These are phyloP conservation scores for Brassica nigra DNA, from an alignment of 345 rosid species.

Conservation along the genomic window DNA sequence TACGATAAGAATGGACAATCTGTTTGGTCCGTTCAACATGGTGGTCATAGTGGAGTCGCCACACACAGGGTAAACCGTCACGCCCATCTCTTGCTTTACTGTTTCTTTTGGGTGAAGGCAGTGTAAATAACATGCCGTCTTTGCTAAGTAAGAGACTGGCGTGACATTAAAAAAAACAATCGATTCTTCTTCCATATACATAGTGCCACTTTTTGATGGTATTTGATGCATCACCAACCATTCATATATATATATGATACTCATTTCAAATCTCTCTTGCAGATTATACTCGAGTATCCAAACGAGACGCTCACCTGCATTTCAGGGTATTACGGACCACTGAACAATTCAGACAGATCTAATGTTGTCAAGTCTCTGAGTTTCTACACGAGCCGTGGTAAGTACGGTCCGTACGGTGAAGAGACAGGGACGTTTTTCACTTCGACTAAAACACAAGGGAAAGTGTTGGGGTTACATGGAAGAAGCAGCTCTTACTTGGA, in stretches of 20 bases:
- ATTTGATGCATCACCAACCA: conserved; percentile 16
- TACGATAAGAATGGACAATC: conserved; percentile 90
- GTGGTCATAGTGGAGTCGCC: conserved; percentile 67
- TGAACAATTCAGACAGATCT: conserved; percentile 48
- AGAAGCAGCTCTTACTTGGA: conserved; percentile 70
- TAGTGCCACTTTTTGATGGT: neutral
- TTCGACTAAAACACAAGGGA: conserved; percentile 76
- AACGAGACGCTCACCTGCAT: conserved; percentile 70
- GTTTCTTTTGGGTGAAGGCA: neutral
- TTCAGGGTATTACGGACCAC: conserved; percentile 69
- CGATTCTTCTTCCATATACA: neutral
- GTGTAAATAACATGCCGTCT: neutral
- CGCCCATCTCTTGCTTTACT: neutral
- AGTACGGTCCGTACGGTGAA: conserved; percentile 86
- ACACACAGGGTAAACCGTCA: conserved; percentile 59
- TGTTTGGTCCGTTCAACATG: conserved; percentile 85
- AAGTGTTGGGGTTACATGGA: conserved; percentile 89
- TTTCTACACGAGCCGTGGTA: conserved; percentile 75
- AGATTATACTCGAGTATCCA: conserved; percentile 75
- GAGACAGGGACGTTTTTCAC: conserved; percentile 85
- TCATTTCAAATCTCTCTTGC: conserved; percentile 26
- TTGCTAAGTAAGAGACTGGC: neutral
- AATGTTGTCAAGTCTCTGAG: conserved; percentile 65
- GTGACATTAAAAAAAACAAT: neutral
- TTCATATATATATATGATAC: neutral